Conservation (phyloP, 2,329 filamentous ascomycete genomes). For the Colletotrichum scovillei region DNA sequence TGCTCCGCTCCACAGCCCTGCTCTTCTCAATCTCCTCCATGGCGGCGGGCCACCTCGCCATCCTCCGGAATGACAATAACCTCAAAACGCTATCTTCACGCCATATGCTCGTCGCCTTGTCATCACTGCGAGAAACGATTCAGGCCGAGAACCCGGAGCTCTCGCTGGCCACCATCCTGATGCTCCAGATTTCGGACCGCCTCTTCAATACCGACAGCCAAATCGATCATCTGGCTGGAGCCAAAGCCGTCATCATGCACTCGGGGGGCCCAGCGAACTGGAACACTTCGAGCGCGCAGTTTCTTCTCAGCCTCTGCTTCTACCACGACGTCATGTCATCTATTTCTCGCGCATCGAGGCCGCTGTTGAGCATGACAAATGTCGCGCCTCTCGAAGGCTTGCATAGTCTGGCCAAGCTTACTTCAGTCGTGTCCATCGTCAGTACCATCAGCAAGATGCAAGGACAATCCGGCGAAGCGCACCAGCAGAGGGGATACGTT, state of each 20-base stretch:
- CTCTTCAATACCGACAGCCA: conserved; percentile 43
- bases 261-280: conserved; percentile 32
- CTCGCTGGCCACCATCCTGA: conserved; percentile 45
- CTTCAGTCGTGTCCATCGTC: conserved; percentile 39
- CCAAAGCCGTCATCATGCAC: conserved; percentile 43
- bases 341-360: conserved; percentile 41
- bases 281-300: conserved; percentile 40
- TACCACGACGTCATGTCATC: conserved; percentile 46
- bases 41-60: conserved; percentile 44
- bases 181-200: conserved; percentile 45
- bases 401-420: conserved; percentile 38
- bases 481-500: neutral
- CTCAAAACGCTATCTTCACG: conserved; percentile 39
- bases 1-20: conserved; percentile 41
- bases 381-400: conserved; percentile 39
- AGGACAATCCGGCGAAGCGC: conserved; percentile 26
- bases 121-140: conserved; percentile 4
- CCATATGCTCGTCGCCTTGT: conserved; percentile 40
- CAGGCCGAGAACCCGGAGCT: conserved; percentile 37
- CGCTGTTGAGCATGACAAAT: conserved; percentile 40
- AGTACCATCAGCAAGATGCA: conserved; percentile 42
- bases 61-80: conserved; percentile 39
- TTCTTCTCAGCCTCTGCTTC: conserved; percentile 44
- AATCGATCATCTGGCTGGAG: conserved; percentile 45
- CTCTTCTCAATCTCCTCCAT: conserved; percentile 44